phyloP scores from a whole-genome alignment of 202 grass and related monocot species.

The Setaria italica region DNA sequence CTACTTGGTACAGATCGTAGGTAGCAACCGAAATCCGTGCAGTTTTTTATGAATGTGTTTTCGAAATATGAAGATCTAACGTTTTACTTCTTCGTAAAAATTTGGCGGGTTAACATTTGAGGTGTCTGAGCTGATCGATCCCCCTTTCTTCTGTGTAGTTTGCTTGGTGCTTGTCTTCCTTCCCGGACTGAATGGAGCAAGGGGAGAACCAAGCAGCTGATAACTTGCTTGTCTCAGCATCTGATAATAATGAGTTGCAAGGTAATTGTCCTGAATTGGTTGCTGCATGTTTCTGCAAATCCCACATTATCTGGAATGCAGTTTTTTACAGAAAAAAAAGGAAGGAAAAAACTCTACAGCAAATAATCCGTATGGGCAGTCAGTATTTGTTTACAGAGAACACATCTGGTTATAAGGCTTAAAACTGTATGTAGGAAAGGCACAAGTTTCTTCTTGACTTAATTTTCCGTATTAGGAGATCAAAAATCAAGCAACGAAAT shows the following conservation, averaged over 20 bases:
- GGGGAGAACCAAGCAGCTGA: constrained; percentile 40
- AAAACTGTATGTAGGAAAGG: neutral
- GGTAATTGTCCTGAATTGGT: constrained; percentile 42
- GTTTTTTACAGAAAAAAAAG: neutral
- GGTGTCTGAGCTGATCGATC: constrained; percentile 2
- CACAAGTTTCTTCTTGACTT: neutral
- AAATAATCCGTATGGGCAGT: neutral
- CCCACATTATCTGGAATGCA: neutral
- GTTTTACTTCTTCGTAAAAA: neutral
- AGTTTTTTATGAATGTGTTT: neutral
- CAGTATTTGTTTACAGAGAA: constrained; percentile 7
- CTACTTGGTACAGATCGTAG: neutral
- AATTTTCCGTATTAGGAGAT: neutral
- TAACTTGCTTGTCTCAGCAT: constrained; percentile 6
- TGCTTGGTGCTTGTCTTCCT: neutral
- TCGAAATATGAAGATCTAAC: neutral
- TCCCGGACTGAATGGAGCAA: constrained; percentile 46
- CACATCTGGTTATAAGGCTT: constrained; percentile 9
- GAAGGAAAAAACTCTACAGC: neutral
- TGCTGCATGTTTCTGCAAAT: neutral
- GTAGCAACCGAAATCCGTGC: neutral
- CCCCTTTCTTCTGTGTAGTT: constrained; percentile 26
- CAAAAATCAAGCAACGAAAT: neutral
- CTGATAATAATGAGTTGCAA: constrained; percentile 48
- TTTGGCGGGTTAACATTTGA: neutral